Base-by-base conservation (phyloP, 2,329 filamentous ascomycete genomes). In the Pseudogymnoascus sp. region DNA sequence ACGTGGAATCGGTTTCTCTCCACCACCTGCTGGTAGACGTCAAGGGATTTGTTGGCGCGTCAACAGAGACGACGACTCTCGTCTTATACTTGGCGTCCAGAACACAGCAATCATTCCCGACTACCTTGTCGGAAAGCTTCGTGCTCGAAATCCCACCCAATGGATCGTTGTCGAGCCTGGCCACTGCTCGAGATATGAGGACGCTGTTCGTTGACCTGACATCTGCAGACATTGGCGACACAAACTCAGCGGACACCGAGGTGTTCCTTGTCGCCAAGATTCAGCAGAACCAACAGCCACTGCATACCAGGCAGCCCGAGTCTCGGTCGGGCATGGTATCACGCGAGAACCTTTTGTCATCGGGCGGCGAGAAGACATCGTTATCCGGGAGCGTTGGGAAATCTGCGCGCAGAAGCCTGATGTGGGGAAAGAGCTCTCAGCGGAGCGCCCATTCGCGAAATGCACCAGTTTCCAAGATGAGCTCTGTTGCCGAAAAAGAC, bases 171-270 rank as follows among this genome's bases (percentile, higher is more conserved):
- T 81, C 85, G 11, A 84, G 82, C 63, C 76, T 90, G 57, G 76
- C 82, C 8, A 82, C 86, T 59, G 83, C 84, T 65, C 81, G 84
- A 20, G 87, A 87, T 70, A 84, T 92, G 71, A 90, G 88, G 70
- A 95, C 92, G 0, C 79, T 99, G 2, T 97, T 97, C 67, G 87
- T 90, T 2, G 92, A 97, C 69, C 78, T 99, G 16, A 90, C 86
- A 38, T 62, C 70, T 9, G 60, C 66, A 33, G 71, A 73, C 62
- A 81, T 86, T 62, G 85, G 85, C 22, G 84, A 86, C 57, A 73
- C 77, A 1, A 77, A 81, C 1, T 79, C 87, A 2, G 81, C 84
- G 7, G 88, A 88, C 57, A 84, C 84, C 3, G 88, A 91, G 59
- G 76, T 97, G 18, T 97, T 89, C 71, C 80, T 99, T 1, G 86